phyloP scores from a whole-genome alignment of 371 early-diverging fungal species.

The Dichotomocladium elegans region DNA sequence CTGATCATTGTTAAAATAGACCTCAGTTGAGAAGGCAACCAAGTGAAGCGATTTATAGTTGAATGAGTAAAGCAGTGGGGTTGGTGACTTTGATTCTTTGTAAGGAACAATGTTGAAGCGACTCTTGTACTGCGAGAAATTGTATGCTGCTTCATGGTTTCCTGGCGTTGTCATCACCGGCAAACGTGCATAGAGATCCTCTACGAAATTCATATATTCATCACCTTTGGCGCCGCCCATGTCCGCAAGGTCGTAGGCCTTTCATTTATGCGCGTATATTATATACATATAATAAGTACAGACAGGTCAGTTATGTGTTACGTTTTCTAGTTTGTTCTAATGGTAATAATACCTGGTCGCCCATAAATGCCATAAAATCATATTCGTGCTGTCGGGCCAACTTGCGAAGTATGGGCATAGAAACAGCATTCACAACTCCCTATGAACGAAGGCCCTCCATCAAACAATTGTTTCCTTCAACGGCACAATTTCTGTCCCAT shows the following conservation, averaged over 20 bases:
- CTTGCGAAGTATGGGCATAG: conserved; percentile 15
- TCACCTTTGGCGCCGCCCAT: conserved; percentile 19
- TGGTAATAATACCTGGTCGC: conserved; percentile 20
- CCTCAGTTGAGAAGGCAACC: conserved; percentile 14
- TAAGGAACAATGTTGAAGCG: conserved; percentile 15
- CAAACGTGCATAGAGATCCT: conserved; percentile 14
- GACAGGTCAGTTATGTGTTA: no score
- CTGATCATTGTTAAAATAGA: conserved; percentile 3
- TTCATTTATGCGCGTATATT: conserved; percentile 8
- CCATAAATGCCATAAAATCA: conserved; percentile 33
- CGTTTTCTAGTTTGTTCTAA: background rate
- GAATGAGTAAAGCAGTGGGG: conserved; percentile 12
- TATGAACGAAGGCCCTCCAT: no score
- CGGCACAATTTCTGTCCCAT: no score
- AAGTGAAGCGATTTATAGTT: conserved; percentile 19
- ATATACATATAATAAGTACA: background rate
- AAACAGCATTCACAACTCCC: conserved; percentile 30
- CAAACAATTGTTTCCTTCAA: background rate
- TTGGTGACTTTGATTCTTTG: conserved; percentile 10
- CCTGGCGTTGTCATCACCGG: conserved; percentile 15
- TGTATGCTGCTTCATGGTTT: conserved; percentile 20
- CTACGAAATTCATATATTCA: conserved; percentile 18
- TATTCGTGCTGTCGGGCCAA: conserved; percentile 17
- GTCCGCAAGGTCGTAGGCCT: conserved; percentile 22
- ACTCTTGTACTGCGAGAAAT: conserved; percentile 18